phyloP scores from a whole-genome alignment of 78 protist species.

The Dictyostelium intermedium region DNA sequence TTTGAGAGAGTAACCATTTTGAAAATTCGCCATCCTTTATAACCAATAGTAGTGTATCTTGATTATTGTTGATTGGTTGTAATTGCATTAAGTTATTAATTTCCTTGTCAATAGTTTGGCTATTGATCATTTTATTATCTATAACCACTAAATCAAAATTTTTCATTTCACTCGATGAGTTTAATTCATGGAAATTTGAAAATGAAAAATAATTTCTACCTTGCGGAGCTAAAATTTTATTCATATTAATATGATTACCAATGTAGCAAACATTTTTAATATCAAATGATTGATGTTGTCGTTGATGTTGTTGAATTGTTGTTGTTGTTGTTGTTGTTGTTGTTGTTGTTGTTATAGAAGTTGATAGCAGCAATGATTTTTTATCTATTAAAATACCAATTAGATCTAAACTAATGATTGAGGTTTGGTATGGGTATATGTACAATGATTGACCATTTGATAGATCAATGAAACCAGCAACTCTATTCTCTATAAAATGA shows the following conservation, averaged over 20 bases:
- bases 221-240: background rate
- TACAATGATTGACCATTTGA: background rate
- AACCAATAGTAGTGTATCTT: background rate
- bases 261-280: background rate
- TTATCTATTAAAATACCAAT: background rate
- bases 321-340: background rate
- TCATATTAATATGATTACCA: background rate
- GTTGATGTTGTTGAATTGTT: too few species aligned
- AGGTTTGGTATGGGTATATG: conserved; percentile 39
- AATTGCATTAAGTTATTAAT: background rate
- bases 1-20: background rate
- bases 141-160: background rate
- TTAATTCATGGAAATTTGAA: background rate
- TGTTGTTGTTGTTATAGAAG: background rate
- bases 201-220: background rate
- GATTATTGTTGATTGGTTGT: background rate
- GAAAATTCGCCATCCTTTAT: background rate
- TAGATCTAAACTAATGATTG: conserved; percentile 24
- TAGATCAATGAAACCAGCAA: conserved; percentile 20
- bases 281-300: background rate
- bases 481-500: background rate
- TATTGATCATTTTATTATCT: background rate
- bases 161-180: background rate
- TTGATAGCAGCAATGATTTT: background rate
- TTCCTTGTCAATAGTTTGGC: background rate